These are phyloP conservation scores for Globisporangium nagaii DNA, from an alignment of 352 stramenopile genomes.

Conservation along the genomic window DNA sequence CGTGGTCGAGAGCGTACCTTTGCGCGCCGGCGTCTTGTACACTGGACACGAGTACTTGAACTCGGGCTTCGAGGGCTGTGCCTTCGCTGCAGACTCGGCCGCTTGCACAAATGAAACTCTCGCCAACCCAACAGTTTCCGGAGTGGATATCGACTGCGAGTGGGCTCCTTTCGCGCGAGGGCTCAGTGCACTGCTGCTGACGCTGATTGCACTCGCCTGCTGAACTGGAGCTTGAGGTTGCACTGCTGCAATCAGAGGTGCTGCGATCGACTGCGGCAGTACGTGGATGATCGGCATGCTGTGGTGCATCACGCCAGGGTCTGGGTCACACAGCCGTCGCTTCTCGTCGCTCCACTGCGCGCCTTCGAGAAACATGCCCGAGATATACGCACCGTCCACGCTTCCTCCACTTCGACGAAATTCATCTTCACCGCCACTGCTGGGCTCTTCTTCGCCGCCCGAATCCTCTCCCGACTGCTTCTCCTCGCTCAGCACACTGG, in stretches of 20 bases:
- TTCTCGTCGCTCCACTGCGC: slow-evolving; percentile 55
- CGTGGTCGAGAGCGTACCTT: slow-evolving; percentile 89
- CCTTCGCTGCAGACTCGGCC: neutral
- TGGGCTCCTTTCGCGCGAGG: neutral
- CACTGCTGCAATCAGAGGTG: neutral
- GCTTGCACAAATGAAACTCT: neutral
- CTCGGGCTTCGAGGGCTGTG: neutral
- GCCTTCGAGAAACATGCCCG: slow-evolving; percentile 62
- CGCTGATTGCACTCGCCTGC: neutral
- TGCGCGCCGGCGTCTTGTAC: slow-evolving; percentile 89
- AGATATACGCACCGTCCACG: slow-evolving; percentile 52
- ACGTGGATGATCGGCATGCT: slow-evolving; percentile 87
- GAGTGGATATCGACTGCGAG: neutral
- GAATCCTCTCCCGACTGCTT: slow-evolving; percentile 8
- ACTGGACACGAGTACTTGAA: slow-evolving; percentile 84
- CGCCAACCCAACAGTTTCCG: neutral
- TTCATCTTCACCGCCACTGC: neutral
- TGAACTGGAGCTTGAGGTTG: neutral
- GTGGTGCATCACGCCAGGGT: slow-evolving; percentile 55
- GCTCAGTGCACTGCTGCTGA: neutral
- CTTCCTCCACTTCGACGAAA: slow-evolving; percentile 8
- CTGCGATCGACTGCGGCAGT: slow-evolving; percentile 33
- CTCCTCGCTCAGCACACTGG: neutral
- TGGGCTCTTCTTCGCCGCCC: neutral
- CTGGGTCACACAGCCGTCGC: slow-evolving; percentile 41